Evolutionary conservation across 257 asterid species (phyloP), one percentile per base, ranked within the genome.

Genomic region (Handroanthus guayacan): DNA sequence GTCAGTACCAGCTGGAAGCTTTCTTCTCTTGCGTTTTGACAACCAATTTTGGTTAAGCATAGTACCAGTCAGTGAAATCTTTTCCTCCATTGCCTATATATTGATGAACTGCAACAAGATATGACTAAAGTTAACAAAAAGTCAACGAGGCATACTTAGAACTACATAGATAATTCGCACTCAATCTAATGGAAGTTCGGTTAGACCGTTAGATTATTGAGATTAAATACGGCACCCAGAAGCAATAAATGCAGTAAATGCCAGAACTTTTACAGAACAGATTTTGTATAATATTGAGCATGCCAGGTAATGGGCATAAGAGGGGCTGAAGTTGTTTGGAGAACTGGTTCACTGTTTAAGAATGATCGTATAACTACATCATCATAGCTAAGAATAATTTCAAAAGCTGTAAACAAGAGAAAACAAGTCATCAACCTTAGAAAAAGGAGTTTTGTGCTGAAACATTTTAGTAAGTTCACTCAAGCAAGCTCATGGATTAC

Each of bases 11-110:
- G 74, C 67, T 58, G 87, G 82, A 82, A 84, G 78, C 87, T 81
- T 88, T 79, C 89, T 78, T 39, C 96, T 81, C 80, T 86, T 88
- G 79, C 96, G 83, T 75, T 90, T 90, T 69, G 72, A 68, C 72
- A 82, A 85, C 93, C 90, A 90, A 82, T 85, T 82, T 77, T 80
- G 67, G 68, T 79, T 81, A 18, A 88, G 85, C 81, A 82, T 73
- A 77, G 81, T 77, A 58, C 89, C 80, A 25, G 85, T 76, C 67
- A 67, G 75, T 71, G 84, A 65, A 83, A 71, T 82, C 66, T 78
- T 79, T 55, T 85, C 89, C 79, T 82, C 78, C 93, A 90, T 82
- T 69, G 38, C 74, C 77, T 73, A 16, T 54, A 71, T 76, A 78
- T 65, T 72, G 76, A 78, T 66, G 73, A 83, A 55, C 78, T 56